A percentile compares a stretch with the other conserved stretches of the same genome.
These are phyloP conservation scores for Coemansia furcata DNA, from an alignment of 192 early-diverging fungal species.

Conservation along the genomic window DNA sequence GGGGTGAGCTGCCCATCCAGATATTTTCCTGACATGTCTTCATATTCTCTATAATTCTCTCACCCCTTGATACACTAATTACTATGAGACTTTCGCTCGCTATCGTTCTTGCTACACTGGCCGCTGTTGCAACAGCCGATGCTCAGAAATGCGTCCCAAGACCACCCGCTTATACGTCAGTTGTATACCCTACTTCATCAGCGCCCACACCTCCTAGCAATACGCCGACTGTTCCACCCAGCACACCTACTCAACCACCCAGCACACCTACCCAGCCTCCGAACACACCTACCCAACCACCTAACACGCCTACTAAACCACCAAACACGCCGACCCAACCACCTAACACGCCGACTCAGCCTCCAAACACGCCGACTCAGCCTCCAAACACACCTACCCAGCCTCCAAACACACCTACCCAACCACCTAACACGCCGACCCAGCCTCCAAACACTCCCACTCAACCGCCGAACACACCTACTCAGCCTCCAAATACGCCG, in stretches of 20 bases:
- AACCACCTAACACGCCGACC: neutral
- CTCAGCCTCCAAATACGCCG: neutral
- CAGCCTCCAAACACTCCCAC: neutral
- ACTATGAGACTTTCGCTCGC: slow-evolving; percentile 31
- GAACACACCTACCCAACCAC: neutral
- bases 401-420: neutral
- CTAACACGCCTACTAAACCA: neutral
- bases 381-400: neutral
- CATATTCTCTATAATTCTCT: neutral
- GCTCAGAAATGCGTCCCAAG: slow-evolving; percentile 43
- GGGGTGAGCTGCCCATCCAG: neutral
- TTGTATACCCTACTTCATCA: neutral
- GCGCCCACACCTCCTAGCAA: neutral
- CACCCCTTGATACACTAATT: neutral
- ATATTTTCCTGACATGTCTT: neutral
- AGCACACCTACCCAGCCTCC: neutral
- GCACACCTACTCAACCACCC: neutral
- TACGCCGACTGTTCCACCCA: neutral
- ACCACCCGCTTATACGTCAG: slow-evolving; percentile 10
- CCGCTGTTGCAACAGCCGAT: slow-evolving; percentile 22
- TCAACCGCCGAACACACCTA: neutral
- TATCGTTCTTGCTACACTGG: slow-evolving; percentile 21
- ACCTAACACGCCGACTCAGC: neutral
- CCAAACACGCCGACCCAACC: neutral
- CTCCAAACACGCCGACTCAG: no score